These are phyloP conservation scores for Lignosus rhinocerotis DNA, from an alignment of 1,284 basidiomycete species.

Conservation along the genomic window DNA sequence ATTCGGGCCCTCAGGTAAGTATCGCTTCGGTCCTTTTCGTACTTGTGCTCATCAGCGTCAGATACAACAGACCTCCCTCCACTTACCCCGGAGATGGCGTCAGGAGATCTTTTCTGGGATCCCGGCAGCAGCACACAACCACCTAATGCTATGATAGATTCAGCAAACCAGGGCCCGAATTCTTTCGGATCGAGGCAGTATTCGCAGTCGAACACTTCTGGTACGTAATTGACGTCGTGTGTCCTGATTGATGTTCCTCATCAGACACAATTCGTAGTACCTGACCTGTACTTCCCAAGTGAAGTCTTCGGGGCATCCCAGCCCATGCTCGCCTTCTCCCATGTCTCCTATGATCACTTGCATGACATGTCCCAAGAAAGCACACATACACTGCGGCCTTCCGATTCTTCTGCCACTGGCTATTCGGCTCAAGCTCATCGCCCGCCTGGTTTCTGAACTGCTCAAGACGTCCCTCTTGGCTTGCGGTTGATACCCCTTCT, in stretches of 20 bases:
- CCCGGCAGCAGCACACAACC: not conserved
- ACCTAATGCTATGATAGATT: not conserved
- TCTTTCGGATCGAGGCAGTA: not conserved
- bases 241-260: not conserved
- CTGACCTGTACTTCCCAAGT: not conserved
- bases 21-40: not conserved
- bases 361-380: not conserved
- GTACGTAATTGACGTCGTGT: not conserved
- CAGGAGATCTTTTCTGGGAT: not conserved
- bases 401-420: not conserved
- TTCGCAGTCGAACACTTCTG: not conserved
- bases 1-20: constrained; percentile 5
- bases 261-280: not conserved
- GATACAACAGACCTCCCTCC: constrained; percentile 10
- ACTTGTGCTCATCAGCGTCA: not conserved
- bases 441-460: not conserved
- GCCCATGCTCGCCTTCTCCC: not conserved
- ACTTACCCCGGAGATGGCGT: constrained; percentile 7
- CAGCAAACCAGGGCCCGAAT: not conserved
- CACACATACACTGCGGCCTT: not conserved
- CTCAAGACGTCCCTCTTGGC: not conserved
- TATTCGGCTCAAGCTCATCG: not conserved
- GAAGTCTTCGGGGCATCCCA: not conserved
- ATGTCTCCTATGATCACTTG: not conserved
- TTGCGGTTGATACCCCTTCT: not conserved